A percentile compares a stretch with the other conserved stretches of the same genome.
phyloP scores from a whole-genome alignment of 2,329 filamentous ascomycete genomes.

The Scytalidium sp. region DNA sequence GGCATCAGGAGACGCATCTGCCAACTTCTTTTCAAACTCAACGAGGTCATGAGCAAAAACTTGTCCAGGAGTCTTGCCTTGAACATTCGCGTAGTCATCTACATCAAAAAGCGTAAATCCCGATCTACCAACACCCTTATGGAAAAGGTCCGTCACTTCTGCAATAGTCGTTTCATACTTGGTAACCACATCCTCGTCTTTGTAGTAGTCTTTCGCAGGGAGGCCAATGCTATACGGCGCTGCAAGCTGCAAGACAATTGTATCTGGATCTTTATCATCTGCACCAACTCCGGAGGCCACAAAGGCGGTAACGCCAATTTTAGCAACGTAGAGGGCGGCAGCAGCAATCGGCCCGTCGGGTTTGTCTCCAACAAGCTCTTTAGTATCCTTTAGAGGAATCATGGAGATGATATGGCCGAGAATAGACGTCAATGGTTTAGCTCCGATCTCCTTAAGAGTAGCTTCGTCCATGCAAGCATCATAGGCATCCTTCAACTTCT shows the following conservation, averaged over 20 bases:
- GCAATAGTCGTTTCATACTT: slow-evolving; percentile 46
- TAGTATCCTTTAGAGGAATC: slow-evolving; percentile 34
- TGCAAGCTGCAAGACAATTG: slow-evolving; percentile 43
- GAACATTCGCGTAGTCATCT: slow-evolving; percentile 7
- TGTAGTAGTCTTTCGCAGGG: slow-evolving; percentile 59
- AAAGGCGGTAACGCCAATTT: slow-evolving; percentile 40
- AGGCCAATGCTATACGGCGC: slow-evolving; percentile 50
- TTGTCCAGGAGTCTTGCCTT: slow-evolving; percentile 8
- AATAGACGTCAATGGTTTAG: slow-evolving; percentile 52
- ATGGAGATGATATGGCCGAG: slow-evolving; percentile 48
- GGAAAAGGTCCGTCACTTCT: slow-evolving; percentile 18
- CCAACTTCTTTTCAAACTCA: slow-evolving; percentile 60
- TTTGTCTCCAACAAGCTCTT: slow-evolving; percentile 23
- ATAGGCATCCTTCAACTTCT: slow-evolving; percentile 63
- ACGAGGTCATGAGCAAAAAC: slow-evolving; percentile 39
- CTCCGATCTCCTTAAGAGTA: slow-evolving; percentile 50
- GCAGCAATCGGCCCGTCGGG: slow-evolving; percentile 25
- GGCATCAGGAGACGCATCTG: slow-evolving; percentile 53
- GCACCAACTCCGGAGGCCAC: slow-evolving; percentile 33
- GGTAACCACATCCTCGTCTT: slow-evolving; percentile 48
- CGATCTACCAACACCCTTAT: slow-evolving; percentile 10
- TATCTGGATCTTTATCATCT: slow-evolving; percentile 52
- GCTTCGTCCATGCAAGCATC: slow-evolving; percentile 63
- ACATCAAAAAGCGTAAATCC: background rate
- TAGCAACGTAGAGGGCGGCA: slow-evolving; percentile 44